A percentile compares a stretch with the other conserved stretches of the same genome.
These are phyloP conservation scores for Megacollybia marginata DNA, from an alignment of 768 basidiomycete genomes.

Conservation along the genomic window DNA sequence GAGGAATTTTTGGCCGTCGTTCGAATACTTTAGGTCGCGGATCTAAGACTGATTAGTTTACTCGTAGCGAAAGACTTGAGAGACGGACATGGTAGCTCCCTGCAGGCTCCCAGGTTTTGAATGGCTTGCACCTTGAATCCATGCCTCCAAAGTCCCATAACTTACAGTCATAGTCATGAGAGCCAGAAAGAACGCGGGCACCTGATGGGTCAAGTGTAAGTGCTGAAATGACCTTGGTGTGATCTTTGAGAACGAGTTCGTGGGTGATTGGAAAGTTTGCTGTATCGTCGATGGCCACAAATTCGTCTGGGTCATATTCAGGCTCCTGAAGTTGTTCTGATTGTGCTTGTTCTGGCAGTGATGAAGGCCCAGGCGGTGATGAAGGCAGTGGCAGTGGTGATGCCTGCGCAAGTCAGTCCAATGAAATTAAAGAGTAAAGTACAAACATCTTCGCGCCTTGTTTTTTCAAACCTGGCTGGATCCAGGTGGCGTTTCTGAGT, in stretches of 20 bases:
- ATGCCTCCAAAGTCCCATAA: constrained; percentile 99
- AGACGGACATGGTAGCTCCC: constrained; percentile 79
- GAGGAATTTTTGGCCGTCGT: constrained; percentile 79
- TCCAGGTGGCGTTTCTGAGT: constrained; percentile 60
- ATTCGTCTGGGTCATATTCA: constrained; percentile 46
- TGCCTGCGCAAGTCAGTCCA: not conserved
- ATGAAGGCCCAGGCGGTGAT: constrained; percentile 1
- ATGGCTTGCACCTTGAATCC: constrained; percentile 84
- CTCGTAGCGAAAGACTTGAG: constrained; percentile 2
- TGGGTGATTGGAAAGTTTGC: constrained; percentile 82
- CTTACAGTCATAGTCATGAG: constrained; percentile 97
- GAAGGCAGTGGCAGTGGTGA: constrained; percentile 6
- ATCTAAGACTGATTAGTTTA: constrained; percentile 41
- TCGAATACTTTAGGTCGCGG: constrained; percentile 85
- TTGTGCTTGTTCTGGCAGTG: constrained; percentile 1
- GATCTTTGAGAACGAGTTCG: constrained; percentile 89
- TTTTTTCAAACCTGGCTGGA: constrained; percentile 73
- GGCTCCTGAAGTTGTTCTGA: constrained; percentile 28
- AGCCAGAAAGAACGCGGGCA: constrained; percentile 84
- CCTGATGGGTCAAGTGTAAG: constrained; percentile 91
- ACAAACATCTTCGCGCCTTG: constrained; percentile 47
- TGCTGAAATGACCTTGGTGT: constrained; percentile 92
- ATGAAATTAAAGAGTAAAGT: not conserved
- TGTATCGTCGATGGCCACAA: constrained; percentile 39
- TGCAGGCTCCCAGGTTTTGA: constrained; percentile 94